A percentile compares a stretch with the other conserved stretches of the same genome.
Evolutionary conservation across 176 grass and related monocot genomes (phyloP).

Genomic region (barley (Hordeum vulgare)): DNA sequence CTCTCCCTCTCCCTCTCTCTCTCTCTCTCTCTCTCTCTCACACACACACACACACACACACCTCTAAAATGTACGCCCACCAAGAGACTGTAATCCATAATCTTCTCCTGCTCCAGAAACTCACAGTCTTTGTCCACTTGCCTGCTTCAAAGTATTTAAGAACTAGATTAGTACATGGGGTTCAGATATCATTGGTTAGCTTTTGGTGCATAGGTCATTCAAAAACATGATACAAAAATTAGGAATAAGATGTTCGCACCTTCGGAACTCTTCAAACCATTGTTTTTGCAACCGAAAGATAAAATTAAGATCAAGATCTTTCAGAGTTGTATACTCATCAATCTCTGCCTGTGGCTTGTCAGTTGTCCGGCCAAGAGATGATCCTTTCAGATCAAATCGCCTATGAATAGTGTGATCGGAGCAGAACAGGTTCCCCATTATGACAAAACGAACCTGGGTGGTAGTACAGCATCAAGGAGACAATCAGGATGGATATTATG

Average conservation of each 20-base stretch:
- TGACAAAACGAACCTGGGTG: slow-evolving; percentile 86
- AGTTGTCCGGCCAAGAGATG: slow-evolving; percentile 77
- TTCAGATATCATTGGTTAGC: slow-evolving; percentile 16
- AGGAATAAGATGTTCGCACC: slow-evolving; percentile 40
- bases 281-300: slow-evolving; percentile 73
- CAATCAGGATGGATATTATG: slow-evolving; percentile 6
- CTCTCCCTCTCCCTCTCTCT: no score
- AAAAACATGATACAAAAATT: not conserved
- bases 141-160: slow-evolving; percentile 46
- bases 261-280: slow-evolving; percentile 74
- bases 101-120: no score
- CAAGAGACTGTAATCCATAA: slow-evolving; percentile 95
- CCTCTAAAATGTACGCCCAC: slow-evolving; percentile 92
- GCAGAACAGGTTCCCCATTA: slow-evolving; percentile 97
- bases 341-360: slow-evolving; percentile 66
- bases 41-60: no score
- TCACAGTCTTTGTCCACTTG: slow-evolving; percentile 83
- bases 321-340: slow-evolving; percentile 88
- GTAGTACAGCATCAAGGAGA: slow-evolving; percentile 10
- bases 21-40: slow-evolving; percentile 21
- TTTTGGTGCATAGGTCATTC: not conserved
- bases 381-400: slow-evolving; percentile 92
- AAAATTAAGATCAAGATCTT: slow-evolving; percentile 96
- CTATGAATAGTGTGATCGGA: slow-evolving; percentile 78
- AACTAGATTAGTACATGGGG: slow-evolving; percentile 34